A percentile compares a stretch with the other conserved stretches of the same genome.
These are phyloP conservation scores for Xerocomellus chrysenteron DNA, from an alignment of 768 basidiomycete species.

Conservation along the genomic window DNA sequence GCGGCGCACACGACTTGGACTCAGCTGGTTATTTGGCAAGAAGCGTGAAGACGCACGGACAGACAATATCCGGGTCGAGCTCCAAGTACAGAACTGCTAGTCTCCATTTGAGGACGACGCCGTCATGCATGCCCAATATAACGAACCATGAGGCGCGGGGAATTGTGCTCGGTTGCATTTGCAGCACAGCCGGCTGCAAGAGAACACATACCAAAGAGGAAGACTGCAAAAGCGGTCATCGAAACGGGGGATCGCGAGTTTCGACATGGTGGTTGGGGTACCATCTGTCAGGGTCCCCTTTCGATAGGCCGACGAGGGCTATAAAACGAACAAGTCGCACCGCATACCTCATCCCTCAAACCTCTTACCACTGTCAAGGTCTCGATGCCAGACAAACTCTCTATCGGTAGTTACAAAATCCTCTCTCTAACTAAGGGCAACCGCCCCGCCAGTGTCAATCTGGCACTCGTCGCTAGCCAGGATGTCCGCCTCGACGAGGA, in stretches of 20 bases:
- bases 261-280: too few species aligned
- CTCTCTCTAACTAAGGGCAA: background rate
- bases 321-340: background rate
- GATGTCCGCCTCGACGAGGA: background rate
- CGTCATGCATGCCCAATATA: too few species aligned
- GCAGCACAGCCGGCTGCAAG: background rate
- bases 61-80: too few species aligned
- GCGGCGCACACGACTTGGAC: too few species aligned
- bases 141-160: too few species aligned
- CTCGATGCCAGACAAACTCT: background rate
- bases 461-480: background rate
- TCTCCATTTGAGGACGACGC: too few species aligned
- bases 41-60: too few species aligned
- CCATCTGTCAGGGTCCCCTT: background rate
- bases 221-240: background rate
- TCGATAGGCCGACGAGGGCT: background rate
- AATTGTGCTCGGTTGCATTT: too few species aligned
- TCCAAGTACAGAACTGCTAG: too few species aligned
- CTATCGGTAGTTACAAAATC: background rate
- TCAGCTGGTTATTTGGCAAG: too few species aligned
- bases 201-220: background rate
- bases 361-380: background rate
- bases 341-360: background rate
- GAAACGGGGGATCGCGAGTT: too few species aligned
- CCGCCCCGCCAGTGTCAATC: background rate